Evolutionary conservation across 495 filamentous ascomycete species (phyloP).

Genomic region (Aspergillus sclerotiicarbonarius): DNA sequence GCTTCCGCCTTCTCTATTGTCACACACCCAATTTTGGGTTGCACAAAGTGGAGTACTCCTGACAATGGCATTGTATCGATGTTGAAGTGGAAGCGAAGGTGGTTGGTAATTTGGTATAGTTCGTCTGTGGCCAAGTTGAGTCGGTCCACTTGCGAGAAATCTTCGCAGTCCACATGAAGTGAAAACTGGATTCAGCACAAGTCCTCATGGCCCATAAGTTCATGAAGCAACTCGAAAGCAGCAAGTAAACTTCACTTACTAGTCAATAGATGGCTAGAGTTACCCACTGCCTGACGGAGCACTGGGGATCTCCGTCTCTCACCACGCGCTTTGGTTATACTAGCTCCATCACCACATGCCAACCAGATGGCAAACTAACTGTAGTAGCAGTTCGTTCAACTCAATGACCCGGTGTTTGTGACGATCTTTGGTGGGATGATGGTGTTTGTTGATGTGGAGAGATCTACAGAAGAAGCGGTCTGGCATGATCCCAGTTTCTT

Average conservation of each 20-base stretch:
- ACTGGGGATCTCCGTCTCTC: background rate
- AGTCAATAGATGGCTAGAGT: background rate
- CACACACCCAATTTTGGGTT: background rate
- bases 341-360: slow-evolving; percentile 1
- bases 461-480: slow-evolving; percentile 8
- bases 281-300: background rate
- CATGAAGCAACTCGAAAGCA: slow-evolving; percentile 1
- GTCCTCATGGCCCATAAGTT: background rate
- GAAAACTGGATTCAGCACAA: background rate
- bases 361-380: background rate
- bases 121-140: background rate
- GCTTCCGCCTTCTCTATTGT: background rate
- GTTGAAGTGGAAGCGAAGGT: background rate
- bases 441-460: slow-evolving; percentile 2
- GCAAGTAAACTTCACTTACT: background rate
- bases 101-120: background rate
- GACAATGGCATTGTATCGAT: slow-evolving; percentile 1
- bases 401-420: background rate
- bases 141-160: background rate
- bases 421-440: background rate
- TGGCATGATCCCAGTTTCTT: background rate
- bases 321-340: background rate
- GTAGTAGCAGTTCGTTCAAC: background rate
- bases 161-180: slow-evolving; percentile 1
- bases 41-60: background rate